Percentiles rank a stretch among this genome's conserved stretches.
phyloP scores from a whole-genome alignment of 2,329 filamentous ascomycete species.

The Magnaporthiopsis poae region DNA sequence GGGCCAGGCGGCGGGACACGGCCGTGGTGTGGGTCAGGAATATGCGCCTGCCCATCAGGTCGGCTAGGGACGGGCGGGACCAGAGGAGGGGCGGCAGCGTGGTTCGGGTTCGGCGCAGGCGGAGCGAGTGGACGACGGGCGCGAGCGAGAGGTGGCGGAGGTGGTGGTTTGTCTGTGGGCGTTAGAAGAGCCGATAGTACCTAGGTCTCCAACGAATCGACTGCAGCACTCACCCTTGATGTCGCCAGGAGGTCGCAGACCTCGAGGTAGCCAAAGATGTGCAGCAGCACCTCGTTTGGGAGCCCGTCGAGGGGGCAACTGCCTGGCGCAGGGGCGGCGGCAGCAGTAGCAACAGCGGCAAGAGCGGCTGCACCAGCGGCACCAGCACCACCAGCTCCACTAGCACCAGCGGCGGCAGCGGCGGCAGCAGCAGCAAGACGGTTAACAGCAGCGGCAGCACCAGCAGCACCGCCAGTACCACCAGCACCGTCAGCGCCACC shows the following conservation, averaged over 20 bases:
- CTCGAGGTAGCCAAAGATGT: conserved; percentile 47
- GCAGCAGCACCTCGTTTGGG: conserved; percentile 47
- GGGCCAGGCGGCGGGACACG: conserved; percentile 52
- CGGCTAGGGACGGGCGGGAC: conserved; percentile 47
- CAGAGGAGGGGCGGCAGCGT: conserved; percentile 46
- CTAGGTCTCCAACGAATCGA: conserved; percentile 17
- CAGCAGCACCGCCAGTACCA: too few relatives aligned
- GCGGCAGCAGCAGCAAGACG: too few relatives aligned
- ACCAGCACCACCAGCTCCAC: too few relatives aligned
- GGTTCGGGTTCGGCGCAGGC: conserved; percentile 46
- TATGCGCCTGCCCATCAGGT: conserved; percentile 55
- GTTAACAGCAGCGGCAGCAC: too few relatives aligned
- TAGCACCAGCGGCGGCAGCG: neutral
- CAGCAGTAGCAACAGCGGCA: neutral
- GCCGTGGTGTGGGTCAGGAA: conserved; percentile 58
- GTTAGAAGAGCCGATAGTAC: neutral
- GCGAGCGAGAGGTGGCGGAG: conserved; percentile 53
- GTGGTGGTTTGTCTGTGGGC: conserved; percentile 46
- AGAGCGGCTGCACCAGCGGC: neutral
- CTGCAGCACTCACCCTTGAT: conserved; percentile 37
- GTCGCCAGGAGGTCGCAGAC: conserved; percentile 45
- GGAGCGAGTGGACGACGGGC: conserved; percentile 55
- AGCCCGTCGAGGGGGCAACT: conserved; percentile 27
- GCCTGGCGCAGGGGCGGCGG: too few relatives aligned
- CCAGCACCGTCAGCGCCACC: too few relatives aligned